Percentiles rank a stretch among this genome's conserved stretches.
Conservation (phyloP, 164 flowering plant genomes). For the Chloranthus sessilifolius region DNA sequence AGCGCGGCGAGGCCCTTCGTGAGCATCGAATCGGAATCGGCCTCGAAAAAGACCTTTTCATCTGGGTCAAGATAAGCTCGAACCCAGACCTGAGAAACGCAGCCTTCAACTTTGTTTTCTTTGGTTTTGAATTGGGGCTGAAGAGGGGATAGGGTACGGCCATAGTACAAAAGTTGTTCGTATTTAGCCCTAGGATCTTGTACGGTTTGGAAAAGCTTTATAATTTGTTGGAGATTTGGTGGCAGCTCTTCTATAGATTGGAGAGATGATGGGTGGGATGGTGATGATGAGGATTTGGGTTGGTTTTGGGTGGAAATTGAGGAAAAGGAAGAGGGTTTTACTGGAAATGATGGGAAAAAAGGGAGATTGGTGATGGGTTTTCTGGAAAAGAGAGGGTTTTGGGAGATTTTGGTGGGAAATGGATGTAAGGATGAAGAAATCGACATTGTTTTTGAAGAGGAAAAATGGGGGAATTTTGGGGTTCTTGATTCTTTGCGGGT, state of each 20-base stretch:
- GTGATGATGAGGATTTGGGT: not conserved
- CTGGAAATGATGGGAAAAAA: slow-evolving; percentile 15
- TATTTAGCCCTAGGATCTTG: slow-evolving; percentile 73
- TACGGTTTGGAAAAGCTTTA: slow-evolving; percentile 79
- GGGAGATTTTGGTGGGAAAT: slow-evolving; percentile 31
- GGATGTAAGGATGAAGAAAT: slow-evolving; percentile 32
- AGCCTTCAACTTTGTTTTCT: slow-evolving; percentile 86
- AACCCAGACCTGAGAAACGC: slow-evolving; percentile 98
- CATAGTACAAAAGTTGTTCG: slow-evolving; percentile 79
- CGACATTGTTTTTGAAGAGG: too few relatives aligned
- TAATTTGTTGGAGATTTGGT: slow-evolving; percentile 71
- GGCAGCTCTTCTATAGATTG: slow-evolving; percentile 50
- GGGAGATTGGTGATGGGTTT: slow-evolving; percentile 16
- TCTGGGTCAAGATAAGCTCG: slow-evolving; percentile 62
- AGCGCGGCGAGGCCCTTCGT: slow-evolving; percentile 96
- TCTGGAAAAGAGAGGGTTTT: slow-evolving; percentile 9
- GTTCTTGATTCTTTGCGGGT: too few relatives aligned
- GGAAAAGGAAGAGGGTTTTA: slow-evolving; percentile 12
- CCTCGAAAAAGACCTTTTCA: slow-evolving; percentile 60
- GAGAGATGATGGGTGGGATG: slow-evolving; percentile 2
- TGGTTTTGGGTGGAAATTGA: slow-evolving; percentile 4
- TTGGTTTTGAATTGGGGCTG: slow-evolving; percentile 49
- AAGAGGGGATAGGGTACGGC: slow-evolving; percentile 55
- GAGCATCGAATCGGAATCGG: slow-evolving; percentile 88
- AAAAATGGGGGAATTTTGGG: too few relatives aligned